Base-by-base conservation (phyloP, 371 early-diverging fungal genomes). In the Apophysomyces sp. region DNA sequence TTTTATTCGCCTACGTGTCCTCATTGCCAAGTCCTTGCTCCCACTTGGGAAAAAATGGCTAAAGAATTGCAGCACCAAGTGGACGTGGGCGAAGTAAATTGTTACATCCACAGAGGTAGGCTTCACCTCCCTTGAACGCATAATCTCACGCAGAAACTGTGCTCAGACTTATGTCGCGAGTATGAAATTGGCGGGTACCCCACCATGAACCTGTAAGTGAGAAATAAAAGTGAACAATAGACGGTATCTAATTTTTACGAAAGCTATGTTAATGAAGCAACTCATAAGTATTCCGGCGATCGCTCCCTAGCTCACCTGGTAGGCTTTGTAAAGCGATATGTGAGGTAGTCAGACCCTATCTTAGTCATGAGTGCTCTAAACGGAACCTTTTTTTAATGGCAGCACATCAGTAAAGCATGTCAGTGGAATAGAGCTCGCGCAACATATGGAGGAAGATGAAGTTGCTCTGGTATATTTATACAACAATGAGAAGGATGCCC, bases 1-100 rank as follows among this genome's bases (percentile, higher is more conserved):
- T 92, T 89, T 71, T 91, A 85, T 75, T 91, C 94, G 21, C 94
- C 95, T 4, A 94, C 94, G 92, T 95, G 95, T 71, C 77, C 82
- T 12, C 92, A 93, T 71, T 97, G 97, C 78, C 81, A 92, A 71
- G 64, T 72, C 0, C 79, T 97, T 59, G 92, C 92, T 12, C 94
- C 95, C 13, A 77, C 81, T 13, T 95, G 92, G 87, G 84, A 76
- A 29, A 75, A 86, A 55, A 70, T 96, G 63, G 94, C 89, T 26
- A 68, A 68, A 30, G 70, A 72, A 29, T 62, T 92, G 51, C 80
- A 81, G 62, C 85, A 84, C n/a, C 77, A 87, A 63, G 78, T 93
- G 41, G 90, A 94, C 63, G 80, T 97, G 6, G 95, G 88, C 37
- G 85, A 89, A 65, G 88, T 95, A 12, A 90, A 95, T 74, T 97